Percentiles rank a stretch among this genome's conserved stretches.
Conservation (phyloP, 306 rosid species). For the Corylus avellana region DNA sequence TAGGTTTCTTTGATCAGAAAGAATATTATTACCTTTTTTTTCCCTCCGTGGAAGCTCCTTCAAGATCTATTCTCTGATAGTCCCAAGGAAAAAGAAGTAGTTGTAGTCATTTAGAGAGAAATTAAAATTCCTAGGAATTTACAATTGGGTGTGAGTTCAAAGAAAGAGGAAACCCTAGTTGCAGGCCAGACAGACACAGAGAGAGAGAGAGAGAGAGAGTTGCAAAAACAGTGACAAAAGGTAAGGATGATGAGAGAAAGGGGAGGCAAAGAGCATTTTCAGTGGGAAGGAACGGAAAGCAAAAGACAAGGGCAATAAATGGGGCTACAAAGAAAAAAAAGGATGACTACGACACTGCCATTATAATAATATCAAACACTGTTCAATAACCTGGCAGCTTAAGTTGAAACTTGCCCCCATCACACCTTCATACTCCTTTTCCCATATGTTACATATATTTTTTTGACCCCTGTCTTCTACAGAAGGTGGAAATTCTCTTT, state of each 20-base stretch:
- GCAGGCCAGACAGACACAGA: conserved; percentile 38
- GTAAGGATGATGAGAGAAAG: conserved; percentile 40
- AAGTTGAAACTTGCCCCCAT: conserved; percentile 17
- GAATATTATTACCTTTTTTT: conserved; percentile 38
- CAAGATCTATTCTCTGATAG: conserved; percentile 48
- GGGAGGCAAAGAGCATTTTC: conserved; percentile 79
- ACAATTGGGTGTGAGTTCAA: conserved; percentile 56
- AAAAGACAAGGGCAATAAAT: conserved; percentile 37
- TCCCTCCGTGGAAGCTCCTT: conserved; percentile 23
- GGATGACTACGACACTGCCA: conserved; percentile 31
- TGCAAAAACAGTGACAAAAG: conserved; percentile 50
- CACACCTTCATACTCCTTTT: not conserved
- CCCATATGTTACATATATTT: not conserved
- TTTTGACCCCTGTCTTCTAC: not conserved
- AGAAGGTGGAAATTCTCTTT: not conserved
- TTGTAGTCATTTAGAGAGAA: conserved; percentile 34
- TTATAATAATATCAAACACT: conserved; percentile 38
- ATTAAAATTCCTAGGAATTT: conserved; percentile 23
- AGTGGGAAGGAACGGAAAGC: conserved; percentile 29
- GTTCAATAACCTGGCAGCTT: conserved; percentile 16
- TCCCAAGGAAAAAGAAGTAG: conserved; percentile 46
- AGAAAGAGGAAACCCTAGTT: conserved; percentile 62
- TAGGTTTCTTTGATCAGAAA: conserved; percentile 17
- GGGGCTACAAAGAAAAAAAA: conserved; percentile 16
- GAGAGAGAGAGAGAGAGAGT: conserved; percentile 36